Conservation (phyloP, 106 monocot species). For the Xerophyta viscosa region DNA sequence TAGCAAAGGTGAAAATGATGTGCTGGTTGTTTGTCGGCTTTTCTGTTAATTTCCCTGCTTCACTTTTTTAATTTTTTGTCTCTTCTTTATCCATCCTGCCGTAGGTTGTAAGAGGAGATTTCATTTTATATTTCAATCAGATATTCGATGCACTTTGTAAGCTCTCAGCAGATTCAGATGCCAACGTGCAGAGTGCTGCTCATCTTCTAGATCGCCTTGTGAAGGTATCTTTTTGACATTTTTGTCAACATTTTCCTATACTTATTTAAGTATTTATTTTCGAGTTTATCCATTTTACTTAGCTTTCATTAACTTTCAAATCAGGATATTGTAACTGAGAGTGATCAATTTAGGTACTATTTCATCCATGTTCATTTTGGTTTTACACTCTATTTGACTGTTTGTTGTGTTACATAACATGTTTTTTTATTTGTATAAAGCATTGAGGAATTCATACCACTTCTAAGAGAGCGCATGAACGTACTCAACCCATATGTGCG, state of each 20-base stretch:
- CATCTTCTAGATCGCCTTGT: conserved; percentile 95
- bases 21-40: too few relatives aligned
- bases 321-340: conserved; percentile 97
- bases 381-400: conserved; percentile 4
- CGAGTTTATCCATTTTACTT: too few relatives aligned
- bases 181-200: conserved; percentile 96
- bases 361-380: conserved; percentile 1
- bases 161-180: conserved; percentile 89
- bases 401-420: conserved; percentile 2
- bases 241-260: too few relatives aligned
- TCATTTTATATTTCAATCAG: conserved; percentile 90
- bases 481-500: conserved; percentile 92
- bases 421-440: conserved; percentile 38
- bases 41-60: too few relatives aligned
- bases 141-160: conserved; percentile 99
- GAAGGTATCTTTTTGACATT: conserved; percentile 37
- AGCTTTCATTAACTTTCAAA: conserved; percentile 7
- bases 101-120: conserved; percentile 98
- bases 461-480: conserved; percentile 96
- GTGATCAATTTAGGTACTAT: conserved; percentile 99
- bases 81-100: conserved; percentile 3
- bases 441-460: conserved; percentile 99
- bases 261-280: too few relatives aligned
- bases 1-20: conserved; percentile 70
- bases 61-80: too few relatives aligned